Conservation (phyloP, 495 filamentous ascomycete species). For the Aspergillus incahuasiensis region DNA sequence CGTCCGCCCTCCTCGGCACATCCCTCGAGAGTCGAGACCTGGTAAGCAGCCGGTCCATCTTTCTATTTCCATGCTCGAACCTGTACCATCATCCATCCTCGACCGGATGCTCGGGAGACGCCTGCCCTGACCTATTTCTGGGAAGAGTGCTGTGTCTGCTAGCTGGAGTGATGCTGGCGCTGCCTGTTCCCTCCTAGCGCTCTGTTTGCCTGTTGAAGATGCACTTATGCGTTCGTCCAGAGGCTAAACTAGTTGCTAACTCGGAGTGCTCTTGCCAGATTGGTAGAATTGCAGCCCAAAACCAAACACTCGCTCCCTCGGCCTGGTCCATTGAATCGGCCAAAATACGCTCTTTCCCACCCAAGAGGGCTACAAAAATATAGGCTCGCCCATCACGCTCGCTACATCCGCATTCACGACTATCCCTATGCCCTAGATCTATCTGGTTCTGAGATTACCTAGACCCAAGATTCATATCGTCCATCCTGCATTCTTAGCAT, state of each 20-base stretch:
- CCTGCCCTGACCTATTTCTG: not conserved
- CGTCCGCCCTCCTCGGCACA: not conserved
- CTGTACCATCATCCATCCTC: slow-evolving; percentile 6
- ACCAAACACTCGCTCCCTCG: not conserved
- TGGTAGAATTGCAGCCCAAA: slow-evolving; percentile 10
- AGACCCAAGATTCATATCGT: not conserved
- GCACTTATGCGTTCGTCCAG: slow-evolving; percentile 5
- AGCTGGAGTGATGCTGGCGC: not conserved
- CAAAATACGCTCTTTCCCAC: not conserved
- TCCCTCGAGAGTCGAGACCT: slow-evolving; percentile 5
- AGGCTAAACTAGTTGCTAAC: slow-evolving; percentile 15
- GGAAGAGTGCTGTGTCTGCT: slow-evolving; percentile 1
- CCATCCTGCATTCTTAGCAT: slow-evolving; percentile 3
- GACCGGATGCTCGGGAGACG: not conserved
- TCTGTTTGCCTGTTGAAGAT: not conserved
- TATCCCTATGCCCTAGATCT: slow-evolving; percentile 6
- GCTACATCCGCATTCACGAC: not conserved
- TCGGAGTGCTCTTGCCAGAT: slow-evolving; percentile 5
- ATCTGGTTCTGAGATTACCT: not conserved
- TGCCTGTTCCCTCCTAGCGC: not conserved
- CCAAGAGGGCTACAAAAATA: slow-evolving; percentile 6
- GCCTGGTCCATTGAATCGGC: not conserved
- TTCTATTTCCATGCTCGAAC: not conserved
- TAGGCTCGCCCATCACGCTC: not conserved
- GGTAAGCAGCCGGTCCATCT: slow-evolving; percentile 12